Evolutionary conservation across 495 filamentous ascomycete species (phyloP).

Genomic region (Hypomontagnella submonticulosa): DNA sequence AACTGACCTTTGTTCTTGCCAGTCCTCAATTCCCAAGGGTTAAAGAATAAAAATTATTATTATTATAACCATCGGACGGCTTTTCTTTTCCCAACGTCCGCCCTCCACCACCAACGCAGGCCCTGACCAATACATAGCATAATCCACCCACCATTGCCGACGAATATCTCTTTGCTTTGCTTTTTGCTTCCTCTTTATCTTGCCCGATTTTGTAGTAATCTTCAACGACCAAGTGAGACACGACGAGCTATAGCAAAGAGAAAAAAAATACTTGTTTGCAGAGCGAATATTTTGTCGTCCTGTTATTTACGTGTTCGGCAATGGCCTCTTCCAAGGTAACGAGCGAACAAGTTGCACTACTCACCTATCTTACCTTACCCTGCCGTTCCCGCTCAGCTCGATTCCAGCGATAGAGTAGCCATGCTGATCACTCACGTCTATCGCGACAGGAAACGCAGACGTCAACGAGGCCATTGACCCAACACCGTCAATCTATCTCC

Average conservation of each 20-base stretch:
- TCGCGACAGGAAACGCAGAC: constrained; percentile 60
- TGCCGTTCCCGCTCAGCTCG: constrained; percentile 46
- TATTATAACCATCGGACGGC: constrained; percentile 38
- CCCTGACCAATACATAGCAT: constrained; percentile 38
- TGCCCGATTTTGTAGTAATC: constrained; percentile 38
- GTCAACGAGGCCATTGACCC: constrained; percentile 59
- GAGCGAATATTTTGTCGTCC: constrained; percentile 46
- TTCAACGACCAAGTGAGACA: constrained; percentile 40
- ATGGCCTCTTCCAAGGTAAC: constrained; percentile 67
- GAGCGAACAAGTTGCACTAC: constrained; percentile 24
- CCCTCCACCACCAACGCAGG: constrained; percentile 27
- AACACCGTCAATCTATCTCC: constrained; percentile 61
- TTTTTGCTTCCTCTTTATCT: constrained; percentile 47
- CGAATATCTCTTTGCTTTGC: constrained; percentile 44
- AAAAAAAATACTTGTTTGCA: constrained; percentile 11
- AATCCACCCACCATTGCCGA: constrained; percentile 45
- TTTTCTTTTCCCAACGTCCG: constrained; percentile 39
- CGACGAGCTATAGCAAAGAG: constrained; percentile 27
- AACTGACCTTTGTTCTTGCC: constrained; percentile 41
- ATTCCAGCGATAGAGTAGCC: constrained; percentile 35
- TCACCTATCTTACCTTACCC: constrained; percentile 26
- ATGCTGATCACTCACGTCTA: constrained; percentile 54
- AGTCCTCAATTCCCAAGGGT: constrained; percentile 31
- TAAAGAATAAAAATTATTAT: constrained; percentile 40
- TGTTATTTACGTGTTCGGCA: constrained; percentile 51